Base-by-base conservation (phyloP, 352 stramenopile species). In the Globisporangium parvum region DNA sequence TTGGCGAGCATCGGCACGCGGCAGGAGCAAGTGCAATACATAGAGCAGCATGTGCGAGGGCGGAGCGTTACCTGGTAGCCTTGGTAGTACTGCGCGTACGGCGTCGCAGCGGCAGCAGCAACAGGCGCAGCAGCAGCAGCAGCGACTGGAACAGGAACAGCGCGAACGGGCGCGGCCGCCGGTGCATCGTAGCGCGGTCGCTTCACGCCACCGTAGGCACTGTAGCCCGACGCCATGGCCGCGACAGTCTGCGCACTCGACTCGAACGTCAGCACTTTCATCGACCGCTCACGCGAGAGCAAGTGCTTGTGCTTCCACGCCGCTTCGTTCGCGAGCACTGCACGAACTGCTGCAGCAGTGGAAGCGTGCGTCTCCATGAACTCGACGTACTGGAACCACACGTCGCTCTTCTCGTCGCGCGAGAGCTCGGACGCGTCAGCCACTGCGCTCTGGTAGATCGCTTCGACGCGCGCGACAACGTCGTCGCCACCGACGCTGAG, bases 351-450 rank as follows among this genome's bases (percentile, higher is more conserved):
- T 44, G 69, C 62, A 24, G 84, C 52, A 39, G 53, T 72, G 47
- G 53, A 57, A 20, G 63, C 69, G 51, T 85, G 80, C 60, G 68
- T 80, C 56, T 84, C 77, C 62, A 88, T 63, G 28, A 91, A 91
- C 8, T 91, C 78, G 15, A 67, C 74, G 53, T 91, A 89, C 56
- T 89, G 77, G 48, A 88, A 77, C 81, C 81, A 91, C 55, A 91
- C 44, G 55, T 91, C 81, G 51, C 82, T 89, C 58, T 91, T 91
- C 62, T 89, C 81, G 39, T 87, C 67, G 59, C 77, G 80, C 31
- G 58, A 69, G 17, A 91, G 60, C 33, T 71, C 67, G 44, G 66
- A 77, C 51, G 56, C 75, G 45, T 88, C 77, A 15, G 73, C 59
- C 1, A 91, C 59, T 0, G 78, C 78, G 40, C 56, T 59, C 35